Evolutionary conservation across 306 rosid species (phyloP).

Genomic region (Acacia confusa): DNA sequence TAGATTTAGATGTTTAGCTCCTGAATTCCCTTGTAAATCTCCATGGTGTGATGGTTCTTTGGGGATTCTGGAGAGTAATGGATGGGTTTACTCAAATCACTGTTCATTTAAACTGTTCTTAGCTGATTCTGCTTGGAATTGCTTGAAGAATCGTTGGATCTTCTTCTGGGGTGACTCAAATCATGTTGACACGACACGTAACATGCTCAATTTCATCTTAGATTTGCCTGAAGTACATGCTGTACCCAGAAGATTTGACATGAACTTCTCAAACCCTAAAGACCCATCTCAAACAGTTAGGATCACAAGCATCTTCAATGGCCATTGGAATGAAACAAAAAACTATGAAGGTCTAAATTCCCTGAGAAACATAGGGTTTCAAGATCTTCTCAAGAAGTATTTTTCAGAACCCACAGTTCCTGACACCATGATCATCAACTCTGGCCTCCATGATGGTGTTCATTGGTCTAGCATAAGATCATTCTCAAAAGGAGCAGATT

Average conservation of each 20-base stretch:
- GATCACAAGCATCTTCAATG: constrained; percentile 93
- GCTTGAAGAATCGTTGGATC: constrained; percentile 78
- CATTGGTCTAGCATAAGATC: constrained; percentile 68
- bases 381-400: constrained; percentile 54
- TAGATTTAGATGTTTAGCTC: constrained; percentile 66
- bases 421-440: constrained; percentile 83
- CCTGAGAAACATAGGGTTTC: constrained; percentile 69
- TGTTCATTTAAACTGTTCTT: constrained; percentile 77
- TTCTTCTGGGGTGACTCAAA: constrained; percentile 99
- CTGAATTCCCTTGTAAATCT: constrained; percentile 67
- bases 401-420: constrained; percentile 76
- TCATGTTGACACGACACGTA: constrained; percentile 89
- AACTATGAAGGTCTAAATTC: constrained; percentile 89
- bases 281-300: constrained; percentile 70
- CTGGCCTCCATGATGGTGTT: constrained; percentile 92
- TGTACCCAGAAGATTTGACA: constrained; percentile 83
- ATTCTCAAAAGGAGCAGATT: constrained; percentile 66
- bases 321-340: constrained; percentile 92
- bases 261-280: constrained; percentile 78
- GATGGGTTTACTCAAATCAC: constrained; percentile 94
- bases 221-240: constrained; percentile 68
- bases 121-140: constrained; percentile 86
- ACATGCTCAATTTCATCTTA: constrained; percentile 74
- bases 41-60: constrained; percentile 93
- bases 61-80: constrained; percentile 90